Evolutionary conservation across 768 basidiomycete genomes (phyloP), one percentile per base, ranked within the genome.

Genomic region (Saitozyma podzolica): DNA sequence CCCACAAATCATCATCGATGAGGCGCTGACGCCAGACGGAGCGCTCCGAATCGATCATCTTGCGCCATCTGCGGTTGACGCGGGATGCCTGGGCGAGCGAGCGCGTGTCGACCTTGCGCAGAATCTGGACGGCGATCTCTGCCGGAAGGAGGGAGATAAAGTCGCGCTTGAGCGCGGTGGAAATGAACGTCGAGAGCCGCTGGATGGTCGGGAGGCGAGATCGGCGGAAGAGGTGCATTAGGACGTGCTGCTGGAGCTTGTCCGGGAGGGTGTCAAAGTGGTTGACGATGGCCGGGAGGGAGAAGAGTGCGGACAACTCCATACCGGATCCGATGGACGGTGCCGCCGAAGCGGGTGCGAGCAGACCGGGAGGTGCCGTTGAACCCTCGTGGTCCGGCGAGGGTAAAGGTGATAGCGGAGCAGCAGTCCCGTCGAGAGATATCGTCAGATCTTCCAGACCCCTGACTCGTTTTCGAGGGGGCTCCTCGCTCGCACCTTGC

Each of bases 151-250:
- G 85, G 2, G 89, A 88, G 68, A 98, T 85, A 78, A 97, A 99
- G 80, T 99, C 96, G 69, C 94, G 89, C 19, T 92, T 91, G 39
- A 98, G 83, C 2, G 92, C 92, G 29, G 90, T 91, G 0, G 89
- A 88, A 69, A 97, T 83, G 70, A 98, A 89, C 42, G 89, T 87
- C 73, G 94, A 89, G 14, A 98, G 81, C 0, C 89, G 90, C 56
- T 95, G 89, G 37, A 99, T 84, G 43, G 97, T 95, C 5, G 92
- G 88, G 17, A 95, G 85, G 3, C 93, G 88, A 6, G 93, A 92
- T 71, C 94, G 91, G 63, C 92, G 89, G 40, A 99, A 83, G 61
- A 98, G 86, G 29, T 92, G 92, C 70, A 97, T 87, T 58, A 98
- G 86, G 72, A 96, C 87, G 78, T 97, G 93, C 6, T 92, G 92